phyloP scores from a whole-genome alignment of 2,329 filamentous ascomycete genomes.

The Trematosphaeria pertusa region DNA sequence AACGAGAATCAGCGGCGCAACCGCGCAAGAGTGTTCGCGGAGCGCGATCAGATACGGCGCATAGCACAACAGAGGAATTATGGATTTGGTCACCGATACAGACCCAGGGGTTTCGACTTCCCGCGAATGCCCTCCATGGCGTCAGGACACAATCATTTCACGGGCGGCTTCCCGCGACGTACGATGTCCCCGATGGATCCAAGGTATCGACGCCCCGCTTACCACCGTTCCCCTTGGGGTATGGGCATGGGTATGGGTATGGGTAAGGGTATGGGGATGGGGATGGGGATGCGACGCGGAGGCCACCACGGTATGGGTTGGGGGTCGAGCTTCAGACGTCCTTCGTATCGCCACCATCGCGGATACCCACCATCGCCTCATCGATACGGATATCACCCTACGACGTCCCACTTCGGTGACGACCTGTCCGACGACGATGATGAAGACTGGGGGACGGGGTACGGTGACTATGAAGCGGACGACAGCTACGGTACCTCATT shows the following conservation, averaged over 20 bases:
- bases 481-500: conserved; percentile 10
- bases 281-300: neutral
- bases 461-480: conserved; percentile 12
- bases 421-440: conserved; percentile 11
- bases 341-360: conserved; percentile 7
- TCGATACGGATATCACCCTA: conserved; percentile 1
- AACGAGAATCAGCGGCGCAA: conserved; percentile 19
- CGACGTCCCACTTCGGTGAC: neutral
- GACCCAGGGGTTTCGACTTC: neutral
- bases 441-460: conserved; percentile 11
- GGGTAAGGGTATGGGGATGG: conserved; percentile 5
- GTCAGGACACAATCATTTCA: neutral
- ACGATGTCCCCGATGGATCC: neutral
- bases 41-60: no score
- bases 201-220: neutral
- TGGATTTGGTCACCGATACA: neutral
- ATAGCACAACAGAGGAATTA: neutral
- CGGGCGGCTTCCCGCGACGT: neutral
- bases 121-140: neutral
- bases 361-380: conserved; percentile 9
- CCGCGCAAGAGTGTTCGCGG: no score
- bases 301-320: conserved; percentile 1
- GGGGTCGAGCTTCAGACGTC: neutral
- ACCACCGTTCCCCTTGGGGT: conserved; percentile 2
- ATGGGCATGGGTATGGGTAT: conserved; percentile 6